phyloP scores from a whole-genome alignment of 225 moss, liverwort and hornwort species.

The Bryum argenteum region DNA sequence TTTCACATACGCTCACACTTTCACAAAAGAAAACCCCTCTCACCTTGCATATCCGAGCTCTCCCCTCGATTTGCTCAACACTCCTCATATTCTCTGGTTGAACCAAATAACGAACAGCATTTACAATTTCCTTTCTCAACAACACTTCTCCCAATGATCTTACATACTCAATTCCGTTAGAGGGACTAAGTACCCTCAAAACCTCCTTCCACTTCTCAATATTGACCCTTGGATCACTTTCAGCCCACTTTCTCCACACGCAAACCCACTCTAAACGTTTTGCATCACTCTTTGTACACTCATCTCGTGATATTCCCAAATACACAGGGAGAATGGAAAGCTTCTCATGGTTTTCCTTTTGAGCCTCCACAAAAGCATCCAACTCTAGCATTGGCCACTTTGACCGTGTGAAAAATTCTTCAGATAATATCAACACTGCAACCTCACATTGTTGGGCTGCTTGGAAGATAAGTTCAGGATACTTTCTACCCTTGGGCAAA shows the following conservation, averaged over 20 bases:
- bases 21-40: too few relatives aligned
- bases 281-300: neutral
- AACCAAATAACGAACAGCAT: neutral
- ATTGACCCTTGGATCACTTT: neutral
- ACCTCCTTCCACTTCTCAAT: constrained; percentile 18
- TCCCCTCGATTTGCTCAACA: neutral
- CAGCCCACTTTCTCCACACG: neutral
- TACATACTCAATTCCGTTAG: neutral
- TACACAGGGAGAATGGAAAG: neutral
- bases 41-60: too few relatives aligned
- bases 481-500: neutral
- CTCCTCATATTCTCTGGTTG: neutral
- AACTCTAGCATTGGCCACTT: constrained; percentile 33
- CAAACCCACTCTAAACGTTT: neutral
- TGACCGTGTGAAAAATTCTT: neutral
- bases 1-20: too few relatives aligned
- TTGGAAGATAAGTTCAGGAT: constrained; percentile 23
- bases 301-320: neutral
- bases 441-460: constrained; percentile 12
- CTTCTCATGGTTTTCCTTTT: neutral
- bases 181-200: constrained; percentile 1
- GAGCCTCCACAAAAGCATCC: neutral
- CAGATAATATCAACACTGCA: neutral
- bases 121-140: constrained; percentile 11
- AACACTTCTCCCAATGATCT: neutral